These are phyloP conservation scores for Aureobasidium sp. DNA, from an alignment of 2,329 filamentous ascomycete species.

Conservation along the genomic window DNA sequence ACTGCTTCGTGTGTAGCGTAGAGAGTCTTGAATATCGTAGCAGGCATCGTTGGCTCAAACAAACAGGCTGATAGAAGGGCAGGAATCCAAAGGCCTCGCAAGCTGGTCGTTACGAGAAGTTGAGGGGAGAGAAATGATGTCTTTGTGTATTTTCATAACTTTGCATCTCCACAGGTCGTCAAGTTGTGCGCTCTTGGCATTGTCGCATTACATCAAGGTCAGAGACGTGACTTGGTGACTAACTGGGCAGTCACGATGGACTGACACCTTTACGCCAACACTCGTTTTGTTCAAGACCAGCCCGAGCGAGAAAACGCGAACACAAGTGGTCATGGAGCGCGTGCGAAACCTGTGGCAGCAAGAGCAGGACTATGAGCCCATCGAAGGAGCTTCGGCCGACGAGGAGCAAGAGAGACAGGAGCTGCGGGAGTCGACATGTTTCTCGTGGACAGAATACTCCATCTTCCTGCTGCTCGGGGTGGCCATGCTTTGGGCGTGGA, in stretches of 20 bases:
- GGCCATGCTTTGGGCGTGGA: constrained; percentile 98
- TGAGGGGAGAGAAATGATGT: not conserved
- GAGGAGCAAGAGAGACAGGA: constrained; percentile 16
- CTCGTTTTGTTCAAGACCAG: not conserved
- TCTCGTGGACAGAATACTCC: constrained; percentile 79
- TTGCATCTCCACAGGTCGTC: not conserved
- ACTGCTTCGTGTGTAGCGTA: not conserved
- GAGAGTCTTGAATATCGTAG: no score
- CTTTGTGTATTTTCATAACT: not conserved
- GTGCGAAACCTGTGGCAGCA: constrained; percentile 23
- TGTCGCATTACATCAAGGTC: not conserved
- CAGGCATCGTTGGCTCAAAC: not conserved
- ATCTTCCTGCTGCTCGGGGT: constrained; percentile 81
- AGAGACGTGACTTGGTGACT: not conserved
- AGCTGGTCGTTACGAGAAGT: not conserved
- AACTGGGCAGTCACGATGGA: not conserved
- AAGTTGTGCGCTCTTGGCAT: not conserved
- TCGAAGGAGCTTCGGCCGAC: constrained; percentile 20
- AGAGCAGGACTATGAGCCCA: constrained; percentile 26
- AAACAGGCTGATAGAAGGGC: not conserved
- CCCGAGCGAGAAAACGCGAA: not conserved
- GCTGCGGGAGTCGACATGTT: constrained; percentile 30
- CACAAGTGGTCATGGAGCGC: constrained; percentile 18
- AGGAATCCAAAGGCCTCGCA: not conserved
- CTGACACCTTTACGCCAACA: not conserved